Percentiles rank a stretch among this genome's conserved stretches.
Conservation (phyloP, 495 filamentous ascomycete species). For the Talaromyces nanjingensis region DNA sequence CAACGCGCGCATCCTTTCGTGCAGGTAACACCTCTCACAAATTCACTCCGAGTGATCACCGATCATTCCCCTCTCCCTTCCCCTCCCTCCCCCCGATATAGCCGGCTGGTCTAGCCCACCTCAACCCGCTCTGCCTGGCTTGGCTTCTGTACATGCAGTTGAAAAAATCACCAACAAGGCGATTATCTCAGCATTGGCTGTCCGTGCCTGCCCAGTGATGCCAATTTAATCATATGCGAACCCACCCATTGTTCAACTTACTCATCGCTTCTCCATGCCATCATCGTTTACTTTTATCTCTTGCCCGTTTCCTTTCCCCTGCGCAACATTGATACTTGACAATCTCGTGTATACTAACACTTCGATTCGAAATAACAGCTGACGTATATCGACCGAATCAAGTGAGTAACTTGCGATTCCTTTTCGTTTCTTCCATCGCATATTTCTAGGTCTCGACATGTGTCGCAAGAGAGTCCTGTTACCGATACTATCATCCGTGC, state of each 20-base stretch:
- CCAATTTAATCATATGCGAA: constrained; percentile 20
- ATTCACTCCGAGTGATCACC: not conserved
- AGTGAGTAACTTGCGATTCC: constrained; percentile 33
- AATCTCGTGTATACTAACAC: constrained; percentile 16
- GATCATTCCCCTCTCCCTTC: constrained; percentile 14
- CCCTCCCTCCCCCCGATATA: constrained; percentile 11
- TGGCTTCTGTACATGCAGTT: not conserved
- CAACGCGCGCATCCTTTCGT: constrained; percentile 20
- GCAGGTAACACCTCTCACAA: constrained; percentile 13
- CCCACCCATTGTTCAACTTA: not conserved
- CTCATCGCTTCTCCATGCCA: not conserved
- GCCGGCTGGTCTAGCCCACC: constrained; percentile 7
- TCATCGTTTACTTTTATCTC: constrained; percentile 12
- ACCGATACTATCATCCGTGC: not conserved
- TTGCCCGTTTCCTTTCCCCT: constrained; percentile 20
- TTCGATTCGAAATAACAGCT: constrained; percentile 28
- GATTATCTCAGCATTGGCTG: not conserved
- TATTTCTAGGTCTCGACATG: constrained; percentile 11
- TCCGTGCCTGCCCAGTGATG: not conserved
- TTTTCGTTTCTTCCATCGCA: constrained; percentile 10
- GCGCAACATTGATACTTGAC: constrained; percentile 28
- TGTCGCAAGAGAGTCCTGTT: not conserved
- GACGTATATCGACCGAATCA: constrained; percentile 51
- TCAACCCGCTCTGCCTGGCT: not conserved
- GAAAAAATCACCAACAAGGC: not conserved